phyloP scores from a whole-genome alignment of 2,329 filamentous ascomycete species.

The Pestalotiopsis sp. region DNA sequence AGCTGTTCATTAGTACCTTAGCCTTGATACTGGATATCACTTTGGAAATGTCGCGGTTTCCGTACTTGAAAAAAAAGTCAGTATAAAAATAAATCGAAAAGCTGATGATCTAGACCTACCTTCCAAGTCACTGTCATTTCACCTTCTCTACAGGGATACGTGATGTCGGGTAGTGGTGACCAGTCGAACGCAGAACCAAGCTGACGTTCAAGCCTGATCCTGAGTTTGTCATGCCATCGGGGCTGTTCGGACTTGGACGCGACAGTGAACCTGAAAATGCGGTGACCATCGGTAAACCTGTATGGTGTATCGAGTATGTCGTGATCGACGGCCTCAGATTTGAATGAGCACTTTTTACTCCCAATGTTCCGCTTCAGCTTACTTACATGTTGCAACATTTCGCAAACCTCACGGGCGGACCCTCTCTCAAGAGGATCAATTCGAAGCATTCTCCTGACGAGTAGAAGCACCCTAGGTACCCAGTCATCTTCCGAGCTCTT shows the following conservation, averaged over 20 bases:
- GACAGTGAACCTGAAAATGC: background rate
- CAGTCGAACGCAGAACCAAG: background rate
- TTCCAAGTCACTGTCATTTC: background rate
- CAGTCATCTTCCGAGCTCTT: no score
- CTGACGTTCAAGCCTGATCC: background rate
- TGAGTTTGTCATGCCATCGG: background rate
- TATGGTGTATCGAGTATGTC: background rate
- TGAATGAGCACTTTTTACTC: background rate
- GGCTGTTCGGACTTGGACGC: background rate
- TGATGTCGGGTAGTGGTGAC: background rate
- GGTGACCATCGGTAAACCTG: background rate
- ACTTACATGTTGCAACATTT: no score
- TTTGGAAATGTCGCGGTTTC: background rate
- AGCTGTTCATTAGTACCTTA: background rate
- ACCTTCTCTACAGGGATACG: background rate
- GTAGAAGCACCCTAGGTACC: no score
- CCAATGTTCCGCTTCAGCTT: no score
- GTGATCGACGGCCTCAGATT: background rate
- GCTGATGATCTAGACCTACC: background rate
- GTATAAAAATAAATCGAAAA: background rate
- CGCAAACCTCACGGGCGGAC: no score
- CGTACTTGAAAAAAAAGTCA: background rate
- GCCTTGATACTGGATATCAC: background rate
- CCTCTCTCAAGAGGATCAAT: no score
- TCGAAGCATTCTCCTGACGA: no score